These are phyloP conservation scores for Pichia exigua DNA, from an alignment of 805 yeast genomes.

Conservation along the genomic window DNA sequence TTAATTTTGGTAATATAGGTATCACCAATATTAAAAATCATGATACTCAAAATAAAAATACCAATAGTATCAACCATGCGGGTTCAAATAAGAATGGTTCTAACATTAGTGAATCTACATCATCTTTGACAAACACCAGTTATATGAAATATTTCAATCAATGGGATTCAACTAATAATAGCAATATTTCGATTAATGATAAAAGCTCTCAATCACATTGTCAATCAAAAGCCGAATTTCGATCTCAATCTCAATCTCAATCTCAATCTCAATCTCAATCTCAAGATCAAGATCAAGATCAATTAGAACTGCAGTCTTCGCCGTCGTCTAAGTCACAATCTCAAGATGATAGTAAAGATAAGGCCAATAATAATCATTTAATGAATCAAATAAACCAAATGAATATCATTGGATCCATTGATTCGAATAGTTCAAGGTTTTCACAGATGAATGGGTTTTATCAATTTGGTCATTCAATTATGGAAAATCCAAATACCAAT, in stretches of 20 bases:
- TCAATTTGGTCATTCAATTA: background rate
- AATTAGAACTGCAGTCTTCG: background rate
- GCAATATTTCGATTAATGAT: background rate
- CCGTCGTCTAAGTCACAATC: background rate
- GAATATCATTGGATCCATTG: background rate
- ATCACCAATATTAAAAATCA: slow-evolving; percentile 2
- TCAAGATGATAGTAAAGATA: background rate
- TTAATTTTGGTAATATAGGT: slow-evolving; percentile 7
- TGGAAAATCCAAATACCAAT: background rate
- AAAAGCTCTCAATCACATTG: background rate
- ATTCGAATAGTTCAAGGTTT: background rate
- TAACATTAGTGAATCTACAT: background rate
- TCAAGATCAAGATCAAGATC: too few species aligned
- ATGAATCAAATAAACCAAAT: slow-evolving; percentile 4
- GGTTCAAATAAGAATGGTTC: background rate
- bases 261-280: too few species aligned
- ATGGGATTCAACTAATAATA: background rate
- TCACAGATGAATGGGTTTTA: background rate
- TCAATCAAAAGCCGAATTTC: background rate
- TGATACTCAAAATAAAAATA: background rate
- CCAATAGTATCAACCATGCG: background rate
- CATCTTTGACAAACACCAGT: background rate
- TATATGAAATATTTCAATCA: background rate
- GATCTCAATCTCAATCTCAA: background rate
- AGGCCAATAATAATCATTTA: background rate